Base-by-base conservation (phyloP, 768 basidiomycete genomes). In the Multifurca ochricompacta region DNA sequence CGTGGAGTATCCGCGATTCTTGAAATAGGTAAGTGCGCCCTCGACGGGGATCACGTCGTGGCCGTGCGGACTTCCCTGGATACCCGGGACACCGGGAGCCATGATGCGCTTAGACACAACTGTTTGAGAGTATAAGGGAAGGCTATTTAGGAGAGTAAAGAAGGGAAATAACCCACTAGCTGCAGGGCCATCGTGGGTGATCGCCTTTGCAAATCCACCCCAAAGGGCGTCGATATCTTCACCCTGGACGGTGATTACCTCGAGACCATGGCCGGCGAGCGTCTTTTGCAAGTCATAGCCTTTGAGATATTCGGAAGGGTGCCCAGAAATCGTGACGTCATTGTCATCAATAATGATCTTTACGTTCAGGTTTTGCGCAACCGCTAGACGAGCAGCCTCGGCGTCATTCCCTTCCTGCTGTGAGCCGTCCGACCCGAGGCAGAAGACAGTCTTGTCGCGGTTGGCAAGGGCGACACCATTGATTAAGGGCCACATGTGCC, bases 391-490 rank as follows among this genome's bases (percentile, higher is more conserved):
- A 13, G 91, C 91, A 14, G 91, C 91, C 66, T 93, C 91, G 1
- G 91, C 90, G 62, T 92, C 89, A 65, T 92, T 86, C 14, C 91
- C 91, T 66, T 92, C 91, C 67, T 93, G 91, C 66, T 92, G 89
- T 4, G 89, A 91, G 8, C 91, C 91, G 65, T 92, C 91, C 0
- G 91, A 92, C 3, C 91, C 91, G 19, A 93, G 77, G 65, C 83
- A 82, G 70, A 91, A 91, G 10, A 91, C 73, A 43, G 78, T 79
- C 71, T 89, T 87, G 63, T 81, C 80, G 30, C 77, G 75, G 70
- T 92, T 80, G 31, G 89, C 89, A 46, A 93, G 68, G 6, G 91
- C 82, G 44, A 93, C 75, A 63, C 91, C 90, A 65, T 92, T 92
- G 49, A 92, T 85, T 59, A 87, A 69, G 0, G 90, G 83, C 90